Percentiles rank a stretch among this genome's conserved stretches.
These are phyloP conservation scores for Eimeria acervulina DNA, from an alignment of 169 alveolate genomes.

Conservation along the genomic window DNA sequence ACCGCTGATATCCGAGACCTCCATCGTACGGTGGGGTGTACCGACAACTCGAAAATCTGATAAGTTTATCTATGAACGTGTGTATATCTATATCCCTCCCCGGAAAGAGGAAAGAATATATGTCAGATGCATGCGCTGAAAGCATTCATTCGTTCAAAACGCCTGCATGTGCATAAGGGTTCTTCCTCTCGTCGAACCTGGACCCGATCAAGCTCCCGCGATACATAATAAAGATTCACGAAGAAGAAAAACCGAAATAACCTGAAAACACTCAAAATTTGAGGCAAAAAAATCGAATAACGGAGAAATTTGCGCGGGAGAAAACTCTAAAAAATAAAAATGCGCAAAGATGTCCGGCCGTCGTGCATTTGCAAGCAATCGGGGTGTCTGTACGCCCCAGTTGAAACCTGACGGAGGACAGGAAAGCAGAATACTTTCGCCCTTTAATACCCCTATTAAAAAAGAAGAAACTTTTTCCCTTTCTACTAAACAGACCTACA, in stretches of 20 bases:
- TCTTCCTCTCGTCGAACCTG: too few species aligned
- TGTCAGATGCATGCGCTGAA: too few species aligned
- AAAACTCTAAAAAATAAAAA: neutral
- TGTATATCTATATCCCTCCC: too few species aligned
- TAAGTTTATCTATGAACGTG: neutral
- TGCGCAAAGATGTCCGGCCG: neutral
- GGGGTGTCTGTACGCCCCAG: slow-evolving; percentile 17
- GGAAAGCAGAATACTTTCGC: neutral
- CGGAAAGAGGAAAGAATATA: too few species aligned
- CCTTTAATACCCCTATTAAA: neutral
- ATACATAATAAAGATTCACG: too few species aligned
- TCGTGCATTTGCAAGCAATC: slow-evolving; percentile 11
- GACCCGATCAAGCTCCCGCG: too few species aligned
- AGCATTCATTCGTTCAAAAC: too few species aligned
- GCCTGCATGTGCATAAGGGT: too few species aligned
- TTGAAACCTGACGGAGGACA: neutral
- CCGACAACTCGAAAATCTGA: neutral
- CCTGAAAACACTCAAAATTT: neutral
- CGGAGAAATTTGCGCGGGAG: neutral
- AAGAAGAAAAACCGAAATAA: too few species aligned
- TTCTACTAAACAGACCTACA: too few species aligned
- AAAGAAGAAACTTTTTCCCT: too few species aligned
- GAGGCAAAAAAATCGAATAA: neutral
- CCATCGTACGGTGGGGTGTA: slow-evolving; percentile 13
- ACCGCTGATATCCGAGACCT: slow-evolving; percentile 44